Evolutionary conservation across 2,329 filamentous ascomycete species (phyloP).

Genomic region (Claviceps sp.): DNA sequence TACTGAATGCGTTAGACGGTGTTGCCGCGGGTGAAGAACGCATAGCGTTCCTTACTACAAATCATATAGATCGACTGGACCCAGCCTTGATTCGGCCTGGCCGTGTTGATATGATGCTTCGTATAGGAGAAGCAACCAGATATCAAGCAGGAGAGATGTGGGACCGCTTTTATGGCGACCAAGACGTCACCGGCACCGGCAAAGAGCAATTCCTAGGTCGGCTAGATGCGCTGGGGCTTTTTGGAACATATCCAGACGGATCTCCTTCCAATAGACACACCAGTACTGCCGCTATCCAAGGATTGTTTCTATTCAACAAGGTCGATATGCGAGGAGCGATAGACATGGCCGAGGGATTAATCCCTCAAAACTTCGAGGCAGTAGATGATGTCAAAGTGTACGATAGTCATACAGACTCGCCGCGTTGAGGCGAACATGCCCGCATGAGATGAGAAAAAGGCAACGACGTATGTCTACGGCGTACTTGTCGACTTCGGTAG

Average conservation of each 20-base stretch:
- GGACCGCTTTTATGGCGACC: conserved; percentile 86
- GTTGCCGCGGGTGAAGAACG: conserved; percentile 91
- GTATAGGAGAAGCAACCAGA: conserved; percentile 74
- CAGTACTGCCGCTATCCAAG: conserved; percentile 86
- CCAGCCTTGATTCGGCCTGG: conserved; percentile 83
- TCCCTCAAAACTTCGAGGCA: conserved; percentile 42
- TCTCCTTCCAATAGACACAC: conserved; percentile 39
- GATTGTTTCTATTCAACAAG: conserved; percentile 92
- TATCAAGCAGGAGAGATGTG: conserved; percentile 81
- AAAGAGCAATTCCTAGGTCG: conserved; percentile 57
- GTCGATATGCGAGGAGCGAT: conserved; percentile 80
- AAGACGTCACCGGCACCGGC: conserved; percentile 50
- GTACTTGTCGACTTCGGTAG: neutral
- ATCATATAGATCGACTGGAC: conserved; percentile 81
- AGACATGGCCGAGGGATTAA: conserved; percentile 56
- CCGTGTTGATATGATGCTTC: conserved; percentile 83
- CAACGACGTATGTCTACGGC: neutral
- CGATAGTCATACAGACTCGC: neutral
- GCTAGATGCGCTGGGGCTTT: conserved; percentile 56
- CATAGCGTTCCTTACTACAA: conserved; percentile 87
- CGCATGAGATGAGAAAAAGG: too few relatives aligned
- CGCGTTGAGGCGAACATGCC: neutral
- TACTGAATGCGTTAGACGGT: conserved; percentile 77
- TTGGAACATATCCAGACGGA: conserved; percentile 41
- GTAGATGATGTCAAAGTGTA: conserved; percentile 12